A percentile compares a stretch with the other conserved stretches of the same genome.
phyloP scores from a whole-genome alignment of 2,329 filamentous ascomycete genomes.

The Drechslerella coelobrocha region DNA sequence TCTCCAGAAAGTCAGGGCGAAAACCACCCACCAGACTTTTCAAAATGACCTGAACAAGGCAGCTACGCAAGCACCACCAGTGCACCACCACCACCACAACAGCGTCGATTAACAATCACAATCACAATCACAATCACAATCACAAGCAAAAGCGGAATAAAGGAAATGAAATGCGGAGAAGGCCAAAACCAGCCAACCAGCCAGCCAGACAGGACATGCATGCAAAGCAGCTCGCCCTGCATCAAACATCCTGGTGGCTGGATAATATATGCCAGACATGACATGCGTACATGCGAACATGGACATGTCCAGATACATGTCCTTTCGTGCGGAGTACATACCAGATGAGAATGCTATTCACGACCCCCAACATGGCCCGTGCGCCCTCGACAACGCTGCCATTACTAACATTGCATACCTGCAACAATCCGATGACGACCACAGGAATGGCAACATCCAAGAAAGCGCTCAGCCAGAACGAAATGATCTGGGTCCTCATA shows the following conservation, averaged over 20 bases:
- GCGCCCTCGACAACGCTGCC: conserved; percentile 13
- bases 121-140: conserved; percentile 8
- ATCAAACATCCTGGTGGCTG: too few relatives aligned
- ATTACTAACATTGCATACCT: conserved; percentile 12
- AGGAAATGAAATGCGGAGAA: too few relatives aligned
- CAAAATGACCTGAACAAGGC: conserved; percentile 27
- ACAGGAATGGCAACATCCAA: conserved; percentile 21
- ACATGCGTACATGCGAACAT: conserved; percentile 10
- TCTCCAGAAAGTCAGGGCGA: conserved; percentile 21
- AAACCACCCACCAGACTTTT: conserved; percentile 24
- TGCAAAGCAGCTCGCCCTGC: too few relatives aligned
- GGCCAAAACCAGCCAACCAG: too few relatives aligned
- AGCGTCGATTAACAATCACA: conserved; percentile 12
- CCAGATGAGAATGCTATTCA: conserved; percentile 18
- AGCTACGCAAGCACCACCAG: conserved; percentile 4
- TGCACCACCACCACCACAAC: too few relatives aligned
- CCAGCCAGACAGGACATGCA: too few relatives aligned
- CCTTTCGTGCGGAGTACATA: conserved; percentile 30
- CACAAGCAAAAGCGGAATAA: conserved; percentile 3
- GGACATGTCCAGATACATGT: too few relatives aligned
- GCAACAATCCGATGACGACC: conserved; percentile 8
- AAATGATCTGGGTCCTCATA: conserved; percentile 19
- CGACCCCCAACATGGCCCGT: conserved; percentile 44
- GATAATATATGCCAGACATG: background rate
- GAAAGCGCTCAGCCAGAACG: conserved; percentile 25